Evolutionary conservation across 306 rosid species (phyloP).

Genomic region (Gleditsia sinensis): DNA sequence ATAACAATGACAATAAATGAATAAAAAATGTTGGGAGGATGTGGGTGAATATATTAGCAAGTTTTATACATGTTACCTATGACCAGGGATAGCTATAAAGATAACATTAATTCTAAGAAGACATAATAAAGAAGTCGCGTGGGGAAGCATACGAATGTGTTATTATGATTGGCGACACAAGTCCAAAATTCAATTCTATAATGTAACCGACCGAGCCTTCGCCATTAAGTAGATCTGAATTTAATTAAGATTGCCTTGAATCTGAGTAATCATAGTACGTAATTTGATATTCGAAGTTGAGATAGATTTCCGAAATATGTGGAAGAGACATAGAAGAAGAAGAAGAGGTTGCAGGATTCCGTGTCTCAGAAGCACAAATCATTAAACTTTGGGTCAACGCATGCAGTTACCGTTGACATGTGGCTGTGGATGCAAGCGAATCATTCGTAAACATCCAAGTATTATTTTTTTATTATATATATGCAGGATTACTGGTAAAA

Average conservation of each 20-base stretch:
- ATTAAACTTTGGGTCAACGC: neutral
- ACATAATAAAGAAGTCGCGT: neutral
- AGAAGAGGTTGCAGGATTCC: neutral
- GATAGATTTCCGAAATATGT: neutral
- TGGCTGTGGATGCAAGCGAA: neutral
- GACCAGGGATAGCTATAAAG: neutral
- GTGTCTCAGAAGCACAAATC: neutral
- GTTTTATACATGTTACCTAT: neutral
- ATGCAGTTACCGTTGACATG: neutral
- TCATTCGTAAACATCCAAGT: too few species aligned
- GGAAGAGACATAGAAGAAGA: neutral
- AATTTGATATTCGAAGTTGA: too few species aligned
- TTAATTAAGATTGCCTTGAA: neutral
- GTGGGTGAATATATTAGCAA: neutral
- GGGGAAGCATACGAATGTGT: neutral
- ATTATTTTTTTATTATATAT: too few species aligned
- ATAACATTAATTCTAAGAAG: neutral
- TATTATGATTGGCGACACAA: neutral
- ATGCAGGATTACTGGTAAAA: too few species aligned
- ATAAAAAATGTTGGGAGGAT: neutral
- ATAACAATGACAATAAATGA: neutral
- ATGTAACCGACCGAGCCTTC: neutral
- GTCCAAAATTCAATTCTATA: neutral
- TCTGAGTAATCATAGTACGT: neutral
- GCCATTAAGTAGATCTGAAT: neutral